These are phyloP conservation scores for Diaporthe citrichinensis DNA, from an alignment of 2,329 filamentous ascomycete genomes.

Conservation along the genomic window DNA sequence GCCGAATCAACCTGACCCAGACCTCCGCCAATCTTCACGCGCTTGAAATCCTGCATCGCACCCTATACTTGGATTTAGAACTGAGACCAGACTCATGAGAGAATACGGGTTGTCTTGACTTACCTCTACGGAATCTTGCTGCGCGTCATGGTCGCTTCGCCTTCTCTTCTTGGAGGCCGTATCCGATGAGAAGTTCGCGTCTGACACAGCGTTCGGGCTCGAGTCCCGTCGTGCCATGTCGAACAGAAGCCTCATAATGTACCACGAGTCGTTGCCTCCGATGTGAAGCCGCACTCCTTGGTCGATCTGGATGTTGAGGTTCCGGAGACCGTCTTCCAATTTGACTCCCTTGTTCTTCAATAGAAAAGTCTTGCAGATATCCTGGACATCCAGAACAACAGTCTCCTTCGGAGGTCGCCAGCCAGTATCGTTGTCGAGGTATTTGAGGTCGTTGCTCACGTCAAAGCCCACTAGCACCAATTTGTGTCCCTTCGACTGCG, in stretches of 20 bases:
- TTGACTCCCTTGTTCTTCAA: background rate
- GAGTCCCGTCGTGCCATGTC: background rate
- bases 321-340: background rate
- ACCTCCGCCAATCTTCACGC: no score
- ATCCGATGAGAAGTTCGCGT: no score
- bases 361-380: background rate
- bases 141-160: no score
- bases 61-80: no score
- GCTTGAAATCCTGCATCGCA: no score
- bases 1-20: no score
- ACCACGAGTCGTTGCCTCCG: background rate
- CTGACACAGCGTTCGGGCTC: no score
- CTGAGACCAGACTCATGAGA: no score
- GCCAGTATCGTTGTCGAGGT: background rate
- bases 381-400: background rate
- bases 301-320: background rate
- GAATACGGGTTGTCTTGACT: no score
- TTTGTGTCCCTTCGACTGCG: background rate
- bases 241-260: background rate
- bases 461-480: background rate
- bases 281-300: background rate
- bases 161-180: no score
- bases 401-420: background rate
- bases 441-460: background rate
- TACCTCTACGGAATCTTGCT: no score